Conservation (phyloP, 2,329 filamentous ascomycete species). For the Salinomyces thailandicus region DNA sequence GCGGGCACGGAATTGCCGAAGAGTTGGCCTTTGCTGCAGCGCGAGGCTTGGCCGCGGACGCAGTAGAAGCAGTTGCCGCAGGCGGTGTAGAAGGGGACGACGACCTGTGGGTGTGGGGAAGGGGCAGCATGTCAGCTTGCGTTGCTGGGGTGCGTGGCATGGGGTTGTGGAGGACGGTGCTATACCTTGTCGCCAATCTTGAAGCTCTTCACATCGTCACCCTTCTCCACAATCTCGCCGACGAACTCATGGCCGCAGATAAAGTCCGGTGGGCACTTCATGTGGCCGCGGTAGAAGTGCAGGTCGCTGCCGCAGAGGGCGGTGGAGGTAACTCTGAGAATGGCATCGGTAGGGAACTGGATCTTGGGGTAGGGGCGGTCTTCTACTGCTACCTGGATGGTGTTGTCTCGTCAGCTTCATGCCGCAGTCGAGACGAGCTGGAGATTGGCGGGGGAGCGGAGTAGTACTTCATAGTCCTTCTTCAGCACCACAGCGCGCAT, state of each 20-base stretch:
- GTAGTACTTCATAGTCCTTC: conserved; percentile 56
- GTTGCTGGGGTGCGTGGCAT: neutral
- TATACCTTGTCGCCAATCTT: conserved; percentile 53
- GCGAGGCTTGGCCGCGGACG: conserved; percentile 61
- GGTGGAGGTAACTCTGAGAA: conserved; percentile 73
- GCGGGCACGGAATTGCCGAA: conserved; percentile 44
- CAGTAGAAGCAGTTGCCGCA: conserved; percentile 81
- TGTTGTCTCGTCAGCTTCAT: no score
- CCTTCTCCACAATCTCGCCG: conserved; percentile 59
- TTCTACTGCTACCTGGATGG: conserved; percentile 61
- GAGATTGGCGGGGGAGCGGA: conserved; percentile 18
- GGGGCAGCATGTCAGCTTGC: conserved; percentile 1
- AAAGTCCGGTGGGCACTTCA: conserved; percentile 55
- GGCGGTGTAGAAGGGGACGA: conserved; percentile 72
- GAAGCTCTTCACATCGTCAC: conserved; percentile 57
- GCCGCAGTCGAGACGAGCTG: no score
- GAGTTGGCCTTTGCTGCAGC: conserved; percentile 59
- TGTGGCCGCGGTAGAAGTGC: conserved; percentile 75
- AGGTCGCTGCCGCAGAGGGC: conserved; percentile 84
- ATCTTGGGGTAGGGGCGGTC: conserved; percentile 69
- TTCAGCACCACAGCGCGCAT: conserved; percentile 91
- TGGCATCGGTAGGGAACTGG: conserved; percentile 59
- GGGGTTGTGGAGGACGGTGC: neutral
- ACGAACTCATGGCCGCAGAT: conserved; percentile 76
- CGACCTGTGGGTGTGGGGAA: conserved; percentile 48